These are phyloP conservation scores for Diversispora epigaea DNA, from an alignment of 192 early-diverging fungal genomes.

Conservation along the genomic window DNA sequence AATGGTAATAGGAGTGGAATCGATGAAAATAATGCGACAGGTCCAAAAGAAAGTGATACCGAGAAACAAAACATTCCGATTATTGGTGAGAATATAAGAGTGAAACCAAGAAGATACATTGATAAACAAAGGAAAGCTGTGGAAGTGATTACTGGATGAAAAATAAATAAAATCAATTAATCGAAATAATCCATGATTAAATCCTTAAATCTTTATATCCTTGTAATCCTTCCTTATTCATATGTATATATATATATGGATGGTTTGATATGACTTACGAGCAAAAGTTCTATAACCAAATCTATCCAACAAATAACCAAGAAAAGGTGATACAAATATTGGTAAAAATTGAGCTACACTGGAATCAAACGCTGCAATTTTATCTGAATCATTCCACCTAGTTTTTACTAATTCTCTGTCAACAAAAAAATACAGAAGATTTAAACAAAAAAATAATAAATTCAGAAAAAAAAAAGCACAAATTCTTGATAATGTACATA, in stretches of 20 bases:
- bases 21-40: neutral
- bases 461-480: neutral
- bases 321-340: slow-evolving; percentile 59
- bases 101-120: slow-evolving; percentile 14
- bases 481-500: slow-evolving; percentile 10
- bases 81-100: neutral
- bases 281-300: slow-evolving; percentile 52
- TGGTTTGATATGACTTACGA: slow-evolving; percentile 28
- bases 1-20: slow-evolving; percentile 10
- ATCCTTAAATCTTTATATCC: too few species aligned
- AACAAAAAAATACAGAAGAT: neutral
- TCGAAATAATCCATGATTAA: neutral
- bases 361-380: slow-evolving; percentile 55
- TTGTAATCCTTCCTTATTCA: too few species aligned
- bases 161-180: neutral
- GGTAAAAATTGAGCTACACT: slow-evolving; percentile 65
- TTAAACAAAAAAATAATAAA: neutral
- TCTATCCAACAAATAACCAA: slow-evolving; percentile 60
- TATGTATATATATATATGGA: neutral
- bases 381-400: slow-evolving; percentile 54
- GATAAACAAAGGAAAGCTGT: neutral
- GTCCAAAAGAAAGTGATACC: slow-evolving; percentile 8
- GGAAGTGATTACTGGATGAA: neutral
- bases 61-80: slow-evolving; percentile 12
- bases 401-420: slow-evolving; percentile 62